Base-by-base conservation (phyloP, 176 grass and related monocot species). In the Aegilops longissima region DNA sequence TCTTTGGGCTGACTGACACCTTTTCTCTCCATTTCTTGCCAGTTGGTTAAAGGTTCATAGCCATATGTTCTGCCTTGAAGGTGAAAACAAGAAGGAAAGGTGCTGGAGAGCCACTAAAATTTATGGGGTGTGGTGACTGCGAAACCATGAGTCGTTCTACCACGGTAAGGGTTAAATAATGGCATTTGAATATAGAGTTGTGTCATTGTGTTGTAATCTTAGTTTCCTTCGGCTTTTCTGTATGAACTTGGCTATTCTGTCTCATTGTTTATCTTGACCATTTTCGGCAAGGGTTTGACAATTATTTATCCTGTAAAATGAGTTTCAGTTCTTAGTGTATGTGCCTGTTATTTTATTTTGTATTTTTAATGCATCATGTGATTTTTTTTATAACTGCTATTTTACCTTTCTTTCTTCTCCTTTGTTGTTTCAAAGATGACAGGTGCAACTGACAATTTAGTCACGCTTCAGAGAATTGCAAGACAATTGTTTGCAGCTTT, bases 101-200 rank as follows among this genome's bases (percentile, higher is more conserved):
- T 47, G 96, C 96, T 77, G 85, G 86, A 68, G 92, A 98, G 77
- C 96, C 96, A 84, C 35, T 92, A 76, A 98, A 98, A 76, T 98
- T 92, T 83, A 90, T 98, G 96, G 96, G 96, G 81, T 95, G 92
- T 65, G 96, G 96, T 86, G 96, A 98, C 30, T 95, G 96, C 56
- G 93, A 94, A 76, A 95, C 89, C 69, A 88, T 86, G n/a, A 98
- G 93, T 87, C 92, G 91, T 59, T 95, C 96, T 61, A 86, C 86
- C 58, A 98, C 90, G 88, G 91, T 98, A 93, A 66, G 39, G 51
- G 27, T 88, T 86, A 79, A 81, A 8, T 66, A 58, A 17, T 89
- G 12, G 30, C 49, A 34, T 77, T 74, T 47, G 38, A 54, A 23
- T 70, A 23, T 13, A 73, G 20, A 42, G 44, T 76, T 47, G 49